These are phyloP conservation scores for Zygoascus sp. DNA, from an alignment of 1,139 yeast species.

Conservation along the genomic window DNA sequence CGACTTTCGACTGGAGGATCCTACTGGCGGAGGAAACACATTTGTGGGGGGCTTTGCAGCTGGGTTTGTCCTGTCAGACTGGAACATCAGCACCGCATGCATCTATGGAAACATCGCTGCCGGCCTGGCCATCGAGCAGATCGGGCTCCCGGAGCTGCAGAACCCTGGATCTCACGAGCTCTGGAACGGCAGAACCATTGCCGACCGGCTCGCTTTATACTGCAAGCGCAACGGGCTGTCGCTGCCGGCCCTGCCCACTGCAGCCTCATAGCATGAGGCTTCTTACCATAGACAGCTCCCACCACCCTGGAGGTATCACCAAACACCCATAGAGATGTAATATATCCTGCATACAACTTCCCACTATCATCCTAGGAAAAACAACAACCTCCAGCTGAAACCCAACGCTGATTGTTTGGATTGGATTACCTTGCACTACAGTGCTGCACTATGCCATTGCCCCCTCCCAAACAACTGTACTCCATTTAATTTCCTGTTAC, in stretches of 20 bases:
- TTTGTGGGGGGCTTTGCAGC: slow-evolving; percentile 78
- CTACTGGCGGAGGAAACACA: slow-evolving; percentile 93
- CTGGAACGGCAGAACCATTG: slow-evolving; percentile 52
- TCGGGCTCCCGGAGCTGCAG: slow-evolving; percentile 58
- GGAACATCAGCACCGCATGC: slow-evolving; percentile 54
- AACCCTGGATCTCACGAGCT: slow-evolving; percentile 28
- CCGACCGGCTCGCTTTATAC: slow-evolving; percentile 20
- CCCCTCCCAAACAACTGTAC: too few species aligned
- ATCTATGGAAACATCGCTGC: slow-evolving; percentile 74
- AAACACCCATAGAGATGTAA: background rate
- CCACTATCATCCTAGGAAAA: too few species aligned
- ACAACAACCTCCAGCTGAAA: too few species aligned
- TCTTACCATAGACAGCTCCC: background rate
- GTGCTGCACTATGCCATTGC: too few species aligned
- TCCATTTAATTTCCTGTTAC: too few species aligned
- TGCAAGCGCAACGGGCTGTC: slow-evolving; percentile 10
- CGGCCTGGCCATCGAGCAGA: slow-evolving; percentile 69
- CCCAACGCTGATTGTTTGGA: too few species aligned
- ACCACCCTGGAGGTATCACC: too few species aligned
- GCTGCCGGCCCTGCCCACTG: too few species aligned
- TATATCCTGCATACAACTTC: background rate
- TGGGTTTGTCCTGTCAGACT: slow-evolving; percentile 43
- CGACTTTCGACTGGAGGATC: slow-evolving; percentile 59
- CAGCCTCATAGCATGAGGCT: background rate
- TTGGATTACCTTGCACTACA: too few species aligned